Base-by-base conservation (phyloP, 176 grass and related monocot genomes). In the Juncus effusus region DNA sequence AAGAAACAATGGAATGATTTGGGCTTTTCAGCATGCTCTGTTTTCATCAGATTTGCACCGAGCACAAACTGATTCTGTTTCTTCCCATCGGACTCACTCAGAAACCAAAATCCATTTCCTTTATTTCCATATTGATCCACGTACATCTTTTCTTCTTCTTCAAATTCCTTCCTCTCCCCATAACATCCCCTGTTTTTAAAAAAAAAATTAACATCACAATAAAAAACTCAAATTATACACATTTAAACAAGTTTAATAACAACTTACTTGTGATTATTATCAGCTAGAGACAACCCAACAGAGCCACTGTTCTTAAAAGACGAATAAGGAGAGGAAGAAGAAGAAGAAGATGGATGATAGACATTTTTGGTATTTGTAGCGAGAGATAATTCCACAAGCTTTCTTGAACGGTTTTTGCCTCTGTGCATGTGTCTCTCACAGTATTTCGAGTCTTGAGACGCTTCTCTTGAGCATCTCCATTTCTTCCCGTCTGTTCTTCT, bases 341-440 rank as follows among this genome's bases (percentile, higher is more conserved):
- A 13, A 38, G 40, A 65, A 56, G 40, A 62, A 57, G 52, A 38
- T 10, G 19, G 10, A 42, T 57, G 64, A 68, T 67, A 39, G 5
- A 51, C 39, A 61, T 55, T 51, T 12, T 36, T 65, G 37, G 78
- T 64, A 66, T 54, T 75, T 28, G 79, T 69, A 72, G 72, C 79
- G 11, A 81, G 64, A 51, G 79, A 81, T 57, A 81, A 81, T 76
- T 81, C 79, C 72, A 76, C 79, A 70, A 67, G 79, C 79, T 81
- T 81, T 81, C 79, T 81, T 76, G 79, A 81, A 81, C 79, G 71
- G 42, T 74, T 81, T 56, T 81, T 81, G 42, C 79, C 79, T 54
- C 79, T 58, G 63, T 81, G 79, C 79, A 81, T 81, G 47, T 81
- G 79, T 72, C 64, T 81, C 47, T 81, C 79, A 1, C 79, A 81